Evolutionary conservation across 805 yeast genomes (phyloP), one percentile per base, ranked within the genome.

Genomic region (Scheffersomyces stipitis): DNA sequence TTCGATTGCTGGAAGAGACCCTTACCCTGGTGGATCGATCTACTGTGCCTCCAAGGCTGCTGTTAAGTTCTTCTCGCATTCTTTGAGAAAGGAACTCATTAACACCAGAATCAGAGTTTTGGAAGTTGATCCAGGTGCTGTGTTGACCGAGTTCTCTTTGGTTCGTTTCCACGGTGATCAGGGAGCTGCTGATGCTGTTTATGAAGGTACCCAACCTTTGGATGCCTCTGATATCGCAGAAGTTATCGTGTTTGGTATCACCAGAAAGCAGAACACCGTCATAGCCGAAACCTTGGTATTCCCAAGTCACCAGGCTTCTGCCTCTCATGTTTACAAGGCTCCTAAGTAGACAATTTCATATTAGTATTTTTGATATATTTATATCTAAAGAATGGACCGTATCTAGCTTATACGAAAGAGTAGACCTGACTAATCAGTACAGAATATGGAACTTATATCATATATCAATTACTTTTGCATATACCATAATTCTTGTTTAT

Each of bases 231-330:
- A 85, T 52, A 79, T 84, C 58, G 90, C 91, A 17, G 93, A 84
- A 52, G 54, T 81, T 36, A 81, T 85, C 51, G 79, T 78, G 6
- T 84, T 83, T 56, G 78, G 78, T 12, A 66, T 79, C 31, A 69
- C 89, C 5, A 77, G 93, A 62, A 76, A 79, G 42, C 75, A 73
- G 46, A 84, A 84, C 56, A 78, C 86, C 1, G 91, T 84, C 14
- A 64, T 84, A 53, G 90, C 91, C 2, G 95, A 89, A 57, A 71
- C 87, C 14, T 71, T 90, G 57, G 82, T 91, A 9, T 86, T 89
- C 67, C 86, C 96, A n/a, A 75, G 80, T 30, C 81, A 85, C 67
- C 97, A 90, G 69, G 96, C 95, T 3, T 75, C 86, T 41, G 80
- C 95, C 6, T 64, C 71, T 48, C 86, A 83, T 54, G 60, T 83